A percentile compares a stretch with the other conserved stretches of the same genome.
Evolutionary conservation across 192 early-diverging fungal genomes (phyloP).

Genomic region (Lobulomyces angularis): DNA sequence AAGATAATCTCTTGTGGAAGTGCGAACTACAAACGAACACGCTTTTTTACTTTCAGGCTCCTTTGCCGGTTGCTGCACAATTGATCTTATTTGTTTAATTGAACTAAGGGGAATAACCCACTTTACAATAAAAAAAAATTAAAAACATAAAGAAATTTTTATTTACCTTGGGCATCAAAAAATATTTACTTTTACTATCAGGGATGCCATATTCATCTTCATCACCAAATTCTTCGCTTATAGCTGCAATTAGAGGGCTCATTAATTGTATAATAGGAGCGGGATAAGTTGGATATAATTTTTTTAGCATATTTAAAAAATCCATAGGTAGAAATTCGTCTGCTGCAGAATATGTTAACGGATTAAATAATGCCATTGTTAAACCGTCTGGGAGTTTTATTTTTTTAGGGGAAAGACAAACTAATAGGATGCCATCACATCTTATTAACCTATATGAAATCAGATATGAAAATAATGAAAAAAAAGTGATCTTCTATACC

Average conservation of each 20-base stretch:
- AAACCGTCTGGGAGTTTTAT: slow-evolving; percentile 12
- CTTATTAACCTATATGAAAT: slow-evolving; percentile 10
- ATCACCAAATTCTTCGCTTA: slow-evolving; percentile 2
- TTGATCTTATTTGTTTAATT: slow-evolving; percentile 14
- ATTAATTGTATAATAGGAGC: too few species aligned
- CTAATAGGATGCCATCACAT: slow-evolving; percentile 22
- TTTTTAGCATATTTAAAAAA: slow-evolving; percentile 4
- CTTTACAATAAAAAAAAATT: slow-evolving; percentile 8
- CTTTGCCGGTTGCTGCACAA: slow-evolving; percentile 5
- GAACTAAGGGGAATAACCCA: slow-evolving; percentile 22
- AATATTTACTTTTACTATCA: slow-evolving; percentile 12
- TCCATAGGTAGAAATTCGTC: not conserved
- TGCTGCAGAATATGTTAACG: not conserved
- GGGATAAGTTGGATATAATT: slow-evolving; percentile 17
- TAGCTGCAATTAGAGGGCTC: slow-evolving; percentile 15
- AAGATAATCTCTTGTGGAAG: slow-evolving; percentile 20
- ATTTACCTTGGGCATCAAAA: slow-evolving; percentile 22
- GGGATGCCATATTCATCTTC: not conserved
- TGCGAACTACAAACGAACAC: slow-evolving; percentile 22
- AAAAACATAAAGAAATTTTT: not conserved
- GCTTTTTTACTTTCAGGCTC: slow-evolving; percentile 13
- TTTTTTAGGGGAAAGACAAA: slow-evolving; percentile 20
- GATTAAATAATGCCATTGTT: not conserved
- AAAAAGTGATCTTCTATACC: too few species aligned
- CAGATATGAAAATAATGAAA: not conserved